Evolutionary conservation across 2,329 filamentous ascomycete genomes (phyloP).

Genomic region (Aspergillus sojae): DNA sequence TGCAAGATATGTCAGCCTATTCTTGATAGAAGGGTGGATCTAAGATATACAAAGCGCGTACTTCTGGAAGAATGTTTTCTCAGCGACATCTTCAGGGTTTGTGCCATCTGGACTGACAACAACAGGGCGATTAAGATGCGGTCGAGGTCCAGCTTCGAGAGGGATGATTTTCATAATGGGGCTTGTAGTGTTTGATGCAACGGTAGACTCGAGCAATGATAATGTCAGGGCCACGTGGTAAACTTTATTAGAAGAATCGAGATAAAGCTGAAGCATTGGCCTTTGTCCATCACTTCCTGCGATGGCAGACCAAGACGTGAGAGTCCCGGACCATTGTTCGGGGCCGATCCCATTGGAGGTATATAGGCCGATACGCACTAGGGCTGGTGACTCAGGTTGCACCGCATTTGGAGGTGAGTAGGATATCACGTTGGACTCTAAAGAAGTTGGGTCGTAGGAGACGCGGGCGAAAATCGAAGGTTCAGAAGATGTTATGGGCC

Average conservation of each 20-base stretch:
- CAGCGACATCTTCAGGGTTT: conserved; percentile 39
- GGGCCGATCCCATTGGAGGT: conserved; percentile 36
- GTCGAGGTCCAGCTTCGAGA: conserved; percentile 34
- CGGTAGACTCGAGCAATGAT: conserved; percentile 16
- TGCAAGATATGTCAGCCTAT: conserved; percentile 9
- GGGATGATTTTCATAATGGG: conserved; percentile 39
- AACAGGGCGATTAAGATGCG: conserved; percentile 44
- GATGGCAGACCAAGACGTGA: conserved; percentile 42
- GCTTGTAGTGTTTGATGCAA: conserved; percentile 18
- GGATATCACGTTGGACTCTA: conserved; percentile 39
- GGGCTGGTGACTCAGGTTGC: conserved; percentile 44
- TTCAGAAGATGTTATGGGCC: conserved; percentile 36
- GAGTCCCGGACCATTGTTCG: conserved; percentile 45
- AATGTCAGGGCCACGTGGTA: conserved; percentile 44
- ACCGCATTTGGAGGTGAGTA: conserved; percentile 39
- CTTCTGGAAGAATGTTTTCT: conserved; percentile 51
- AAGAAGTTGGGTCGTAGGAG: conserved; percentile 43
- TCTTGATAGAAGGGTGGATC: neutral
- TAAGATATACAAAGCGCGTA: conserved; percentile 25
- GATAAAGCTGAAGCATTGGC: conserved; percentile 43
- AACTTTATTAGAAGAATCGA: conserved; percentile 39
- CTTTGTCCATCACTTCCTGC: conserved; percentile 20
- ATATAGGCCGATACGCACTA: conserved; percentile 57
- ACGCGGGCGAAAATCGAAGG: conserved; percentile 44
- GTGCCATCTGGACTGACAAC: conserved; percentile 43